A percentile compares a stretch with the other conserved stretches of the same genome.
Evolutionary conservation across 169 alveolate species (phyloP).

Genomic region (Plasmodium fragile): DNA sequence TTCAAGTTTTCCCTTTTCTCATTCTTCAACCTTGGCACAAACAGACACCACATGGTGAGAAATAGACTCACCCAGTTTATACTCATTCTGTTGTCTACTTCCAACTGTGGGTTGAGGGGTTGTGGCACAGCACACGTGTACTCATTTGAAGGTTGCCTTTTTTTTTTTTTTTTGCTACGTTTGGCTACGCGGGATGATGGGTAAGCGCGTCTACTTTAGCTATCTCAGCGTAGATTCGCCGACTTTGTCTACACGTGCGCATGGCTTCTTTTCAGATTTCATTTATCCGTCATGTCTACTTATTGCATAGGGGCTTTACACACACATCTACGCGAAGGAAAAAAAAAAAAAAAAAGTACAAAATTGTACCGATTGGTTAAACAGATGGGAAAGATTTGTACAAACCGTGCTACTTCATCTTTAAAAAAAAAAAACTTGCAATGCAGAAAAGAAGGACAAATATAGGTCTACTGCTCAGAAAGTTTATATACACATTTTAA

Average conservation of each 20-base stretch:
- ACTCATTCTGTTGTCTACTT: constrained; percentile 13
- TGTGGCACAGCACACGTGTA: neutral
- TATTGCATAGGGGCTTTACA: neutral
- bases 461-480: neutral
- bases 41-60: neutral
- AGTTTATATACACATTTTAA: neutral
- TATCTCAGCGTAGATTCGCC: neutral
- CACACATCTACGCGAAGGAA: neutral
- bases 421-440: neutral
- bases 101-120: neutral
- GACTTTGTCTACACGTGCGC: neutral
- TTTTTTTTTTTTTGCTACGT: neutral
- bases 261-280: neutral
- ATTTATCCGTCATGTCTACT: neutral
- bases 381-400: neutral
- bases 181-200: constrained; percentile 6
- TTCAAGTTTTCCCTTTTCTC: constrained; percentile 2
- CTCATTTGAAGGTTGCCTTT: neutral
- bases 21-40: neutral
- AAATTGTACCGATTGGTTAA: neutral
- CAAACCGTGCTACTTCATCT: neutral
- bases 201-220: neutral
- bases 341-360: neutral
- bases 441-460: neutral
- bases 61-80: neutral